phyloP scores from a whole-genome alignment of 1,284 basidiomycete genomes.

The Marasmius tenuissimus region DNA sequence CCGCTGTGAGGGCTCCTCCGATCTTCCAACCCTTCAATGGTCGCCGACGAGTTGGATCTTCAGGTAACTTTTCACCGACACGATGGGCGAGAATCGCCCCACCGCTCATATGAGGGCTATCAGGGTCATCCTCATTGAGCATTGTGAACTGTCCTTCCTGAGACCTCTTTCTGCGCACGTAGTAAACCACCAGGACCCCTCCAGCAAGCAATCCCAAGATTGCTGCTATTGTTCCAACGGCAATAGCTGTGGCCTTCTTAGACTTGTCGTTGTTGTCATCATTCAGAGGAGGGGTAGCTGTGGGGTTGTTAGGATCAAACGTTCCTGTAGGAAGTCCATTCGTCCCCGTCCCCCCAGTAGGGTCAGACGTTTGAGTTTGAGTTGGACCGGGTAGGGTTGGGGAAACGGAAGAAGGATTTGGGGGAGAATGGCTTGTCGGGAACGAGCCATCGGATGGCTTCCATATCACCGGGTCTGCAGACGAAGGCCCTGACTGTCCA shows the following conservation, averaged over 20 bases:
- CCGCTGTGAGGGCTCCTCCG: constrained; percentile 9
- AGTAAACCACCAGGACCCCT: constrained; percentile 41
- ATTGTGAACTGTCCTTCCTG: constrained; percentile 42
- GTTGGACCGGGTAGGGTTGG: constrained; percentile 24
- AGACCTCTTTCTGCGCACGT: constrained; percentile 34
- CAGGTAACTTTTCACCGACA: constrained; percentile 11
- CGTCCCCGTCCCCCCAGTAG: constrained; percentile 12
- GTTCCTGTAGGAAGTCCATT: constrained; percentile 2
- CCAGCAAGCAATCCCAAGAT: constrained; percentile 49
- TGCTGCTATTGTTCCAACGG: constrained; percentile 57
- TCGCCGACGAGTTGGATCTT: constrained; percentile 13
- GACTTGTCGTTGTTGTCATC: constrained; percentile 19
- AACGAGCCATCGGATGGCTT: constrained; percentile 32
- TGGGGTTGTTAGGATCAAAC: constrained; percentile 1
- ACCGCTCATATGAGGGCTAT: constrained; percentile 25
- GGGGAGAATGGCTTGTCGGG: constrained; percentile 28
- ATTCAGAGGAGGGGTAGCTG: constrained; percentile 10
- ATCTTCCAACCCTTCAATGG: constrained; percentile 10
- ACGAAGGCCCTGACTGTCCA: constrained; percentile 46
- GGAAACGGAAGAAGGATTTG: constrained; percentile 23
- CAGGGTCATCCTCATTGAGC: constrained; percentile 37
- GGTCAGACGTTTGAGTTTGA: constrained; percentile 23
- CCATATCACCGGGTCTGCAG: constrained; percentile 54
- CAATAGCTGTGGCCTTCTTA: constrained; percentile 44
- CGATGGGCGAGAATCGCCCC: constrained; percentile 9